Evolutionary conservation across 164 flowering plant genomes (phyloP).

Genomic region (Chimonanthus salicifolius): DNA sequence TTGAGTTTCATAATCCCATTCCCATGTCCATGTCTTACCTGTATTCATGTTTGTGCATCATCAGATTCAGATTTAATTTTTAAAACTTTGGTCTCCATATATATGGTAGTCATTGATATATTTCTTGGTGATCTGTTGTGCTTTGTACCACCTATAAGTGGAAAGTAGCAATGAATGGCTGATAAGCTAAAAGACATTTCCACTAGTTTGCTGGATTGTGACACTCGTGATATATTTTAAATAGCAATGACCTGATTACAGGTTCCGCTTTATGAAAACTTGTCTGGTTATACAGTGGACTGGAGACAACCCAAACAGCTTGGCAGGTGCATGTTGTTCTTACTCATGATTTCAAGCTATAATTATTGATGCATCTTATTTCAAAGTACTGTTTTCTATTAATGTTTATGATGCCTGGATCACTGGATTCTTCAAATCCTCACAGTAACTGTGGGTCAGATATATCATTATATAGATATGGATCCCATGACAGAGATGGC

Average conservation of each 20-base stretch:
- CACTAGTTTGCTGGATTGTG: not conserved
- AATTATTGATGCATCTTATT: not conserved
- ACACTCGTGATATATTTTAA: not conserved
- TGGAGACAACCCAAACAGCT: conserved; percentile 97
- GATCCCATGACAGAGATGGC: not conserved
- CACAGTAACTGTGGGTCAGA: not conserved
- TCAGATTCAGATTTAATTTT: no score
- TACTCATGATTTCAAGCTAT: not conserved
- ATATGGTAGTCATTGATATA: no score
- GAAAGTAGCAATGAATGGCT: no score
- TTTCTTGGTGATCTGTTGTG: no score
- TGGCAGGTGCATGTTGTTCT: conserved; percentile 59
- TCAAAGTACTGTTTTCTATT: not conserved
- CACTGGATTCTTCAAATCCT: not conserved
- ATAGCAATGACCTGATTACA: conserved; percentile 22
- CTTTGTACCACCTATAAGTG: no score
- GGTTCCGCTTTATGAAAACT: conserved; percentile 63
- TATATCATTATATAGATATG: not conserved
- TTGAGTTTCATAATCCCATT: no score
- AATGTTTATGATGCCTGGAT: no score
- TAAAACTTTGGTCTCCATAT: no score
- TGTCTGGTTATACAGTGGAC: conserved; percentile 93
- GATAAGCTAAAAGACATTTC: not conserved
- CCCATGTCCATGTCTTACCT: no score
- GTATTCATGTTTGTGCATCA: no score